Percentiles rank a stretch among this genome's conserved stretches.
phyloP scores from a whole-genome alignment of 345 rosid genomes.

The Heritiera fomes region DNA sequence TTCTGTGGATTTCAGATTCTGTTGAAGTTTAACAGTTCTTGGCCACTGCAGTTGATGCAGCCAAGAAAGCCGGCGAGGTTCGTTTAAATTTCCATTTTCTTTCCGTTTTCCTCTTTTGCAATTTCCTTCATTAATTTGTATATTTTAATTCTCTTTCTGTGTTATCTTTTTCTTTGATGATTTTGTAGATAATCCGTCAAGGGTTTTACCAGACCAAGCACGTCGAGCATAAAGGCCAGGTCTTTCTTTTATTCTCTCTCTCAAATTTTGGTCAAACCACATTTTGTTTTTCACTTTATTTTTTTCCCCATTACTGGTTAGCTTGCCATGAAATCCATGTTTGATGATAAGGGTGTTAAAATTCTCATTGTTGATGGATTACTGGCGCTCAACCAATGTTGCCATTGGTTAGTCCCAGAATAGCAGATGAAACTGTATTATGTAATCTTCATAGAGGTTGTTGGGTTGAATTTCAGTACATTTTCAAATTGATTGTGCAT shows the following conservation, averaged over 20 bases:
- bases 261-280: background rate
- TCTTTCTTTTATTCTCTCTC: conserved; percentile 19
- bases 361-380: background rate
- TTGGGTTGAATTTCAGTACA: background rate
- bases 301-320: background rate
- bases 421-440: background rate
- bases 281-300: background rate
- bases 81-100: background rate
- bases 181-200: conserved; percentile 61
- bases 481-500: background rate
- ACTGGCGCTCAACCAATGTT: background rate
- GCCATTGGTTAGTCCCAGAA: background rate
- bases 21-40: conserved; percentile 43
- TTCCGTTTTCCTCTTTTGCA: no score
- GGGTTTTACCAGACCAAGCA: conserved; percentile 86
- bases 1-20: conserved; percentile 45
- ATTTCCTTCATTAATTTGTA: background rate
- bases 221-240: conserved; percentile 96
- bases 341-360: background rate
- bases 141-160: background rate
- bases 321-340: background rate
- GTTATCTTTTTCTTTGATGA: background rate
- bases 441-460: background rate
- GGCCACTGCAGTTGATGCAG: conserved; percentile 82
- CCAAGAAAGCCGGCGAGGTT: conserved; percentile 86